Evolutionary conservation across 2,329 filamentous ascomycete species (phyloP).

Genomic region (Neonectria punicea): DNA sequence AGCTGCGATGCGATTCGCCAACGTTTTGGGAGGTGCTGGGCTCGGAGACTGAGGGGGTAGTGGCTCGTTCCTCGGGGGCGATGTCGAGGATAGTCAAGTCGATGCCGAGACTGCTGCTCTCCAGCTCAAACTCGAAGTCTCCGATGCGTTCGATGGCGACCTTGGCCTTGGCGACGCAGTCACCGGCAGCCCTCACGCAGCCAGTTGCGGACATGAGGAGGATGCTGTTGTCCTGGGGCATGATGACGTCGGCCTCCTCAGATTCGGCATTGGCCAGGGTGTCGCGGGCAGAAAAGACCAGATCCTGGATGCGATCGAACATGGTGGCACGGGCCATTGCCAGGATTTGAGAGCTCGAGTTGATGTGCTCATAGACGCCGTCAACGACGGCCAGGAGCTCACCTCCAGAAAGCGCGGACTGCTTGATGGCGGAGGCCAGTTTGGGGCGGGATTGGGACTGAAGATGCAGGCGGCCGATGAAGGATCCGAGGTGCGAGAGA

Average conservation of each 20-base stretch:
- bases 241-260: slow-evolving; percentile 80
- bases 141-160: slow-evolving; percentile 87
- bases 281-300: slow-evolving; percentile 84
- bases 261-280: slow-evolving; percentile 76
- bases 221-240: slow-evolving; percentile 80
- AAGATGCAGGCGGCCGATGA: slow-evolving; percentile 88
- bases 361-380: slow-evolving; percentile 82
- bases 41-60: slow-evolving; percentile 47
- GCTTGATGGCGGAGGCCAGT: slow-evolving; percentile 82
- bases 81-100: slow-evolving; percentile 63
- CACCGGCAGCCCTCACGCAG: slow-evolving; percentile 89
- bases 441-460: slow-evolving; percentile 92
- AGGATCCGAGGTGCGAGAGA: slow-evolving; percentile 89
- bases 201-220: slow-evolving; percentile 83
- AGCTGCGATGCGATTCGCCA: slow-evolving; percentile 52
- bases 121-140: slow-evolving; percentile 88
- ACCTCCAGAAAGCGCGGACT: slow-evolving; percentile 84
- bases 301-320: slow-evolving; percentile 81
- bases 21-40: slow-evolving; percentile 52
- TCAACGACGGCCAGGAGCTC: slow-evolving; percentile 84
- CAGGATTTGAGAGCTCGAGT: slow-evolving; percentile 72
- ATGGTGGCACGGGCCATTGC: slow-evolving; percentile 77
- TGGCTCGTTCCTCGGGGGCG: slow-evolving; percentile 47
- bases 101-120: slow-evolving; percentile 64
- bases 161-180: slow-evolving; percentile 89